Evolutionary conservation across 768 basidiomycete species (phyloP).

Genomic region (Mycena capillaripes): DNA sequence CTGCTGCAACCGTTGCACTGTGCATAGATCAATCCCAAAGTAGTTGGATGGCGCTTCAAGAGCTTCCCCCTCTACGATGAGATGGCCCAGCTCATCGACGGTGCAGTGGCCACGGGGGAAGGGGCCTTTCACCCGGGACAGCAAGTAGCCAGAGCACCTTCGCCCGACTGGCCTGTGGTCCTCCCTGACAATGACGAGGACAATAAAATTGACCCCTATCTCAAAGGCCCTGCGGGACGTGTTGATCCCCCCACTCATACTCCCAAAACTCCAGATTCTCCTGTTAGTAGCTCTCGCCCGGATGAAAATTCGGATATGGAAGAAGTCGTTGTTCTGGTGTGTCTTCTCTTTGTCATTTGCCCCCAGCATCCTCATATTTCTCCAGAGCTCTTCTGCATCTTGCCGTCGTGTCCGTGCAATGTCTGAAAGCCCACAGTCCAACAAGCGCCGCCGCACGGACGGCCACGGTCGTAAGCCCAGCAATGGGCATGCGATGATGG

Average conservation of each 20-base stretch:
- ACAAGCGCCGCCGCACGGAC: neutral
- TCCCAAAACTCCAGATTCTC: neutral
- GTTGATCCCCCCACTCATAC: neutral
- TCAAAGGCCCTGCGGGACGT: neutral
- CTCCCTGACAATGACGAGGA: neutral
- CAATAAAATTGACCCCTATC: neutral
- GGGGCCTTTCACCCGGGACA: neutral
- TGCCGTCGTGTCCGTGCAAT: neutral
- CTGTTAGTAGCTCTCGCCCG: neutral
- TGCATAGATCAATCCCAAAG: neutral
- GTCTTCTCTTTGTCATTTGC: neutral
- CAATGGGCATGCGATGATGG: conserved; percentile 4
- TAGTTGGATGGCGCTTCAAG: neutral
- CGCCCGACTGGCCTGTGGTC: neutral
- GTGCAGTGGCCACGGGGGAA: neutral
- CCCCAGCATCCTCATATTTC: neutral
- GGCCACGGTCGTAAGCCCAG: conserved; percentile 14
- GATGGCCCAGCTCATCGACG: conserved; percentile 5
- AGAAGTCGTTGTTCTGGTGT: neutral
- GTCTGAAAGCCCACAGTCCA: neutral
- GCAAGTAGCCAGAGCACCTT: neutral
- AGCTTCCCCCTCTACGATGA: conserved; percentile 11
- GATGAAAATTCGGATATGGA: neutral
- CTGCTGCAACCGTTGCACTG: too few species aligned
- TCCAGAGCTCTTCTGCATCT: neutral